phyloP scores from a whole-genome alignment of 2,329 filamentous ascomycete species.

The Phyllosticta paracitricarpa region DNA sequence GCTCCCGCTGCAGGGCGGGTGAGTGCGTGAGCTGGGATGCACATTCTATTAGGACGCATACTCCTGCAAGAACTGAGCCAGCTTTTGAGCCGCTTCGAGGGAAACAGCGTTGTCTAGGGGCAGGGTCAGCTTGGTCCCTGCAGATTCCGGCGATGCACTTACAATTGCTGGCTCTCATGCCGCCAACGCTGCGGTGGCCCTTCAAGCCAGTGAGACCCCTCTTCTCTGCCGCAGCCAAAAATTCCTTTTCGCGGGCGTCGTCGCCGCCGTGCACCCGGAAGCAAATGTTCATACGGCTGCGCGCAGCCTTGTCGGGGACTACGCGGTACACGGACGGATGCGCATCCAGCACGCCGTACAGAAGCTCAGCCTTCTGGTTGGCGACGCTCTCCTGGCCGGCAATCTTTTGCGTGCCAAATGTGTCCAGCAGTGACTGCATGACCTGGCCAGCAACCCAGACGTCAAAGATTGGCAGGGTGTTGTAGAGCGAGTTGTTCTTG shows the following conservation, averaged over 20 bases:
- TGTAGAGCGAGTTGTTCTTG: constrained; percentile 93
- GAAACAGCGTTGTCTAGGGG: constrained; percentile 63
- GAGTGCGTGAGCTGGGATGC: no score
- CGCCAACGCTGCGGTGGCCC: constrained; percentile 78
- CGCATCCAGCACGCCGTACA: constrained; percentile 70
- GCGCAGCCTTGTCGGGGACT: constrained; percentile 62
- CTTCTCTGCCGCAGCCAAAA: constrained; percentile 62
- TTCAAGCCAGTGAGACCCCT: constrained; percentile 69
- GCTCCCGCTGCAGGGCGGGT: no score
- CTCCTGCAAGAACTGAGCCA: constrained; percentile 55
- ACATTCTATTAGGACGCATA: constrained; percentile 32
- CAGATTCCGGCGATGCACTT: constrained; percentile 16
- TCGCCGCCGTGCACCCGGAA: constrained; percentile 63
- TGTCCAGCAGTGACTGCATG: constrained; percentile 61
- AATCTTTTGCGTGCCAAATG: constrained; percentile 56
- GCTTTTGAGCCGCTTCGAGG: constrained; percentile 54
- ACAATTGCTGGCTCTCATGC: constrained; percentile 76
- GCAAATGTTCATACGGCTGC: constrained; percentile 92
- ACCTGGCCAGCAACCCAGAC: constrained; percentile 88
- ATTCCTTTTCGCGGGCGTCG: constrained; percentile 65
- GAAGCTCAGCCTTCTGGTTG: constrained; percentile 61
- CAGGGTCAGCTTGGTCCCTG: constrained; percentile 11
- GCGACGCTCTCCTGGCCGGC: constrained; percentile 66
- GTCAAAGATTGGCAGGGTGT: constrained; percentile 90
- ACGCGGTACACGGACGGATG: constrained; percentile 65